Conservation (phyloP, 768 basidiomycete genomes). For the Suillus placidus region DNA sequence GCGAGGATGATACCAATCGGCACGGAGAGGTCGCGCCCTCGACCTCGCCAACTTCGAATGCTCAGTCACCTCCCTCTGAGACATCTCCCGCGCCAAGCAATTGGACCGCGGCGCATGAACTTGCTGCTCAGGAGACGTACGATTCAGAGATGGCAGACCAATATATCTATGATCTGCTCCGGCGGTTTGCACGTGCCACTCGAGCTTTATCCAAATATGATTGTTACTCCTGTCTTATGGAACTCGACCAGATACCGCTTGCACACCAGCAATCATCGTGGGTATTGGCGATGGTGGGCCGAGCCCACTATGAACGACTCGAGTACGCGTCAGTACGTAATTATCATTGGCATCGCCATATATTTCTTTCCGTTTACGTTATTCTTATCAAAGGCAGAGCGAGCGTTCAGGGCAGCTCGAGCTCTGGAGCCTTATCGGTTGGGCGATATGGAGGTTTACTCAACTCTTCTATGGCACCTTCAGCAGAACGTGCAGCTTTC, state of each 20-base stretch:
- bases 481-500: constrained; percentile 84
- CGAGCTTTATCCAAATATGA: constrained; percentile 76
- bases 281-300: constrained; percentile 81
- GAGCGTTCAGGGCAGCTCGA: constrained; percentile 82
- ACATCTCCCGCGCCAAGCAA: constrained; percentile 61
- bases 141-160: constrained; percentile 77
- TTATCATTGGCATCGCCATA: constrained; percentile 19
- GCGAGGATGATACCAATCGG: constrained; percentile 61
- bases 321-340: constrained; percentile 84
- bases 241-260: constrained; percentile 75
- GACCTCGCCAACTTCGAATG: constrained; percentile 59
- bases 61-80: constrained; percentile 66
- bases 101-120: constrained; percentile 70
- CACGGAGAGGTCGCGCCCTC: constrained; percentile 56
- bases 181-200: constrained; percentile 81
- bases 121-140: constrained; percentile 70
- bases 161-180: constrained; percentile 79
- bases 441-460: constrained; percentile 95
- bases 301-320: constrained; percentile 86
- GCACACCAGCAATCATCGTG: constrained; percentile 74
- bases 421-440: constrained; percentile 87
- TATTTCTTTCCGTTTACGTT: constrained; percentile 17
- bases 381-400: constrained; percentile 68
- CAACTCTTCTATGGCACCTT: constrained; percentile 94
- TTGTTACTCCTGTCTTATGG: constrained; percentile 70